Evolutionary conservation across 2,329 filamentous ascomycete genomes (phyloP), one percentile per base, ranked within the genome.

Genomic region (Arthrobotrys conoides): DNA sequence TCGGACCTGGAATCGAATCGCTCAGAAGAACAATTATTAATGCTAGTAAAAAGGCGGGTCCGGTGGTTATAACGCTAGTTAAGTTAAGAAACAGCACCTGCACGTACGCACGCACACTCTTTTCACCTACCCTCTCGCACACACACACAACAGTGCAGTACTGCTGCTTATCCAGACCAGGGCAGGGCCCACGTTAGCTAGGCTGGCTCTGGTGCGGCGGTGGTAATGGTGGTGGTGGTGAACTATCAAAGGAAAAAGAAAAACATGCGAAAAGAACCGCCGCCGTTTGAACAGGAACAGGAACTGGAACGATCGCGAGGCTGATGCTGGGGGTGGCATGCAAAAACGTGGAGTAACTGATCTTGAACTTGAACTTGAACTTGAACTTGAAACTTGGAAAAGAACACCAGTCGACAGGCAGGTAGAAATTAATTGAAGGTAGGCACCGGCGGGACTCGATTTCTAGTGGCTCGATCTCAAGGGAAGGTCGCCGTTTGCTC

Each of bases 111-210:
- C 24, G 22, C 48, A 49, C 46, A 10, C 20, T 61, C 20, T 41
- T 61, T 44, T 41, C 16, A 16, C 38, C 38, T 41, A 3, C 20
- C 27, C 20, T 44, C 57, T 27, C 33, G 27, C 27, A 30, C 27
- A 3, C 27, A 30, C 27, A 30, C 27, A 30, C 33, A 57, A 10
- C 36, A 10, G 36, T 38, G 38, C 30, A n/a, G 20, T 14, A 33
- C 41, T 51, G 48, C 44, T 70, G 72, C 72, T 71, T 77, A 63
- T 48, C 49, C 67, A 71, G 70, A 77, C 72, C 72, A 66, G 72
- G 66, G 72, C 65, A 65, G 72, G 66, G 72, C 65, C 72, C 51
- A 66, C 70, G 59, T 68, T 63, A 63, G 24, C 12, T 38, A 10
- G 36, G 36, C 36, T 38, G 36, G n/a, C 20, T 46, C 51, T 63